Evolutionary conservation across 306 rosid genomes (phyloP), one percentile per base, ranked within the genome.

Genomic region (Hippophae gyantsensis): DNA sequence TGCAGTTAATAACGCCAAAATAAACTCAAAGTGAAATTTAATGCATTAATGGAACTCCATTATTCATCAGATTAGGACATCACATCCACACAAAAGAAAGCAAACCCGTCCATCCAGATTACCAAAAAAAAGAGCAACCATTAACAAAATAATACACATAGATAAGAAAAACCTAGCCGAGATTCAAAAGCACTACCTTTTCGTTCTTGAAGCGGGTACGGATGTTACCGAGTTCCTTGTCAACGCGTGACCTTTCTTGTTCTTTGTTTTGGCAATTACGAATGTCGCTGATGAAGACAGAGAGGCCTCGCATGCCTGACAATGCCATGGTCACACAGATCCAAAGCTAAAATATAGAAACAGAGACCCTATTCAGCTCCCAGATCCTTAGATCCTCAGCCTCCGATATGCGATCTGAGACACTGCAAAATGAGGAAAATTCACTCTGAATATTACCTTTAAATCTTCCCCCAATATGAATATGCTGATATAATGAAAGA

Each of bases 191-290:
- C 38, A 64, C 6, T 14, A 80, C 99, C 99, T 79, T 93, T 57
- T 93, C 99, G 69, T 93, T 93, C 74, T 93, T 93, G 86, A 93
- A 93, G 81, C 97, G 95, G 3, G 94, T 86, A 48, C 99, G 97
- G 46, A 93, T 68, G 73, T 93, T 93, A n/a, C 99, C 99, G 25
- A 93, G 95, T 79, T 93, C 99, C 75, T 93, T 93, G 54, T 93
- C 99, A 41, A 93, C 99, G 10, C 99, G 94, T 23, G 86, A 86
- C 81, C 99, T 74, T 76, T 93, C 99, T 65, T 80, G 97, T 74
- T 93, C 99, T 75, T 93, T 93, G 77, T 93, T 93, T 78, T 72
- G 99, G 72, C 97, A 93, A 82, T 93, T 93, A 50, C 97, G 99
- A 51, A 93, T 47, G 74, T 93, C 97, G 76, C 99, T 93, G 66